These are phyloP conservation scores for Fraxinus latifolia DNA, from an alignment of 305 asterid species.

Conservation along the genomic window DNA sequence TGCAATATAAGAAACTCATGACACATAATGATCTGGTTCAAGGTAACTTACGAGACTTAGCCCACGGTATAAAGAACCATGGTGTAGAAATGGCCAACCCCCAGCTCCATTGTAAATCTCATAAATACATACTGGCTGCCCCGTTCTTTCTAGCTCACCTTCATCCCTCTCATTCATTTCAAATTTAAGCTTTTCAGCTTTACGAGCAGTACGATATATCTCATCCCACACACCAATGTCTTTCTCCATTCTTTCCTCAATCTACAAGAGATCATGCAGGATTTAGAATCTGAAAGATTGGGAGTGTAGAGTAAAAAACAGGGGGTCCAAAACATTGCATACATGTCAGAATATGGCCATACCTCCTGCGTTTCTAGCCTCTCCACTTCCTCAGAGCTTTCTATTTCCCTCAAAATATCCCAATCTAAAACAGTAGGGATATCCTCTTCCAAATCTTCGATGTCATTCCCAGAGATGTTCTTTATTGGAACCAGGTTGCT, in stretches of 20 bases:
- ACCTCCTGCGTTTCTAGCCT: constrained; percentile 86
- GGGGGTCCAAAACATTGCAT: constrained; percentile 20
- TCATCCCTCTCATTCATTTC: constrained; percentile 93
- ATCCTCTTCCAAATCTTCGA: constrained; percentile 47
- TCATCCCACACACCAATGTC: constrained; percentile 84
- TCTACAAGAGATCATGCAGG: constrained; percentile 44
- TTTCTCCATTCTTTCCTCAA: constrained; percentile 88
- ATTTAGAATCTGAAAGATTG: constrained; percentile 32
- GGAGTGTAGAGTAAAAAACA: constrained; percentile 8
- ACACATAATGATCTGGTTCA: constrained; percentile 21
- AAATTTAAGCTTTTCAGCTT: constrained; percentile 79
- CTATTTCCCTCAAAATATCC: constrained; percentile 73
- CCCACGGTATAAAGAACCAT: constrained; percentile 96
- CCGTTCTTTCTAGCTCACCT: constrained; percentile 98
- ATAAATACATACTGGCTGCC: constrained; percentile 86
- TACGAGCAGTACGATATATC: constrained; percentile 83
- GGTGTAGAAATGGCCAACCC: constrained; percentile 95
- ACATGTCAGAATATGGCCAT: constrained; percentile 22
- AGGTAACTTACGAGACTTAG: constrained; percentile 80
- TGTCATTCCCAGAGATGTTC: constrained; percentile 38
- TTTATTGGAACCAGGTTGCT: constrained; percentile 32
- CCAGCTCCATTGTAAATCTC: constrained; percentile 93
- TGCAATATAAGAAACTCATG: constrained; percentile 4
- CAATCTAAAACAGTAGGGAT: constrained; percentile 68
- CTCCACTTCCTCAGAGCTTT: constrained; percentile 83